Conservation (phyloP, 208 protist species). For the Wallacemonas sp. region DNA sequence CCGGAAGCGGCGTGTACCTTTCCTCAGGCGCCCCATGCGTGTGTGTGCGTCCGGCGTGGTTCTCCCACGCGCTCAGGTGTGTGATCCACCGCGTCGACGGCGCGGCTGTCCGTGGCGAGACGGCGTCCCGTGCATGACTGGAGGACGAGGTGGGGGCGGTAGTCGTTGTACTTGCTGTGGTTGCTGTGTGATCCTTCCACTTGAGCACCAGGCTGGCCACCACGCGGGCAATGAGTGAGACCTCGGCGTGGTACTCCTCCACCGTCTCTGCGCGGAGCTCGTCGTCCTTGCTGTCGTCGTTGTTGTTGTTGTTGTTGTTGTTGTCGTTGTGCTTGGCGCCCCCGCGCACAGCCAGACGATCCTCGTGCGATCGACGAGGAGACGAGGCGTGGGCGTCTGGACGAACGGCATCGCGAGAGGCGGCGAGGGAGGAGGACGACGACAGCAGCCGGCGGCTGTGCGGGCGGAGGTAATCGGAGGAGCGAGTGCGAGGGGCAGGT, state of each 20-base stretch:
- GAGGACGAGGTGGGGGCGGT: background rate
- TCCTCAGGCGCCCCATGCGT: background rate
- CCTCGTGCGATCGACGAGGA: background rate
- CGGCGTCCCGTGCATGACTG: background rate
- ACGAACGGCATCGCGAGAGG: background rate
- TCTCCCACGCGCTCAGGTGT: slow-evolving; percentile 10
- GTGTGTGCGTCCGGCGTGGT: background rate
- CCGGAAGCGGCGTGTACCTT: slow-evolving; percentile 5
- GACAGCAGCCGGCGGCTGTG: background rate
- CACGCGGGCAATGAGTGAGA: slow-evolving; percentile 20
- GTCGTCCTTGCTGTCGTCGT: background rate
- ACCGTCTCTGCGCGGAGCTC: background rate
- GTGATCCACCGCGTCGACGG: slow-evolving; percentile 15
- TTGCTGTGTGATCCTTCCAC: background rate
- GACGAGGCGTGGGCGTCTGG: background rate
- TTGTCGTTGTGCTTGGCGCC: background rate
- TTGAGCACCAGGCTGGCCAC: slow-evolving; percentile 21
- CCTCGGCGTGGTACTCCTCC: slow-evolving; percentile 17
- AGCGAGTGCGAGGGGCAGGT: too few species aligned
- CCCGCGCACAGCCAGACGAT: background rate
- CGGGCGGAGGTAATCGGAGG: too few species aligned
- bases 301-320: background rate
- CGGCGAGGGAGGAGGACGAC: background rate
- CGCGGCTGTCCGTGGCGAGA: background rate
- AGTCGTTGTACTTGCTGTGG: background rate